phyloP scores from a whole-genome alignment of 225 moss, liverwort and hornwort species.

The Bryum argenteum region DNA sequence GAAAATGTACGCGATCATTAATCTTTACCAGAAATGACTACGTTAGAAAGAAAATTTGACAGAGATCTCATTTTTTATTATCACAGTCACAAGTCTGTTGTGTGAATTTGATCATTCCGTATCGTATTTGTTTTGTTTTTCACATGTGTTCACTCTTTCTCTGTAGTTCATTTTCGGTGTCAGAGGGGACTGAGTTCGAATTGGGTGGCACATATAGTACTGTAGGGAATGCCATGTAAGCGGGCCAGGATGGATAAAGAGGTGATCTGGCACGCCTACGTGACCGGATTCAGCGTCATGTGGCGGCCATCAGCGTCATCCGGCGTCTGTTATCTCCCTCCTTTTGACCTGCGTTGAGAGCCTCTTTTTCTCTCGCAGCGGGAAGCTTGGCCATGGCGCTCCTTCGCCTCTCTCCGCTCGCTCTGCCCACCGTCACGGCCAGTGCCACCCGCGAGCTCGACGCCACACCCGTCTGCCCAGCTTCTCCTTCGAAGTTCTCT shows the following conservation, averaged over 20 bases:
- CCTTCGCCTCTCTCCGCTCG: conserved; percentile 31
- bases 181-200: too few species aligned
- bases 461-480: conserved; percentile 3
- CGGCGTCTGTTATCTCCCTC: conserved; percentile 27
- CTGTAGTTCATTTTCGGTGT: too few species aligned
- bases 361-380: conserved; percentile 23
- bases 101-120: too few species aligned
- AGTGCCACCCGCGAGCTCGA: conserved; percentile 14
- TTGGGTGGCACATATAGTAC: too few species aligned
- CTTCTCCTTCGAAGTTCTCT: conserved; percentile 15
- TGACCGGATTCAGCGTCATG: not conserved
- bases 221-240: not conserved
- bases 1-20: too few species aligned
- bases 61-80: too few species aligned
- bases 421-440: conserved; percentile 16
- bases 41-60: too few species aligned
- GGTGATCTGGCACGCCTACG: conserved; percentile 22
- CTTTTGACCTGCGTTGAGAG: not conserved
- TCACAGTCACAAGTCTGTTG: too few species aligned
- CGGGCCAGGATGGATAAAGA: not conserved
- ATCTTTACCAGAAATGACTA: too few species aligned
- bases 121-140: too few species aligned
- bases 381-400: conserved; percentile 47
- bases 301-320: not conserved
- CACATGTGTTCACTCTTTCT: too few species aligned